phyloP scores from a whole-genome alignment of 768 basidiomycete species.

The Pleurotus platypus region DNA sequence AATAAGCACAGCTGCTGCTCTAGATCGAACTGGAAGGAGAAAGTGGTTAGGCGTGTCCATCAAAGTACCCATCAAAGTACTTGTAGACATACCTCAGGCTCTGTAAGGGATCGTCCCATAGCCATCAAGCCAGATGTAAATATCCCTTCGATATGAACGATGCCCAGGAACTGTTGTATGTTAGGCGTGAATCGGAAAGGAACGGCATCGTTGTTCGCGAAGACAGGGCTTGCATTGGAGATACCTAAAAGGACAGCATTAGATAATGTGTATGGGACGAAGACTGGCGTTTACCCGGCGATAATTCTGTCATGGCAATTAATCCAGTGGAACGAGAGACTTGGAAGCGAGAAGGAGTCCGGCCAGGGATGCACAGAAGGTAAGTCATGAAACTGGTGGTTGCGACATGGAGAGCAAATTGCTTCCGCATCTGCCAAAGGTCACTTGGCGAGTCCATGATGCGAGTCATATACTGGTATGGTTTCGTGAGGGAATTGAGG shows the following conservation, averaged over 20 bases:
- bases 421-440: slow-evolving; percentile 96
- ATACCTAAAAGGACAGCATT: slow-evolving; percentile 27
- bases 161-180: slow-evolving; percentile 89
- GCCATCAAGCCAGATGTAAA: slow-evolving; percentile 86
- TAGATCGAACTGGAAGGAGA: slow-evolving; percentile 67
- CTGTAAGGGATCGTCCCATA: slow-evolving; percentile 85
- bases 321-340: slow-evolving; percentile 86
- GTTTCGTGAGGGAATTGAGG: not conserved
- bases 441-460: slow-evolving; percentile 82
- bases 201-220: slow-evolving; percentile 80
- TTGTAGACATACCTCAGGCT: slow-evolving; percentile 69
- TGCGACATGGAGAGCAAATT: slow-evolving; percentile 89
- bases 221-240: slow-evolving; percentile 48
- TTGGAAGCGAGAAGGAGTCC: slow-evolving; percentile 82
- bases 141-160: slow-evolving; percentile 85
- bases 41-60: not conserved
- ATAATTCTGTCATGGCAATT: slow-evolving; percentile 89
- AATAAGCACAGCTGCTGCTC: slow-evolving; percentile 91
- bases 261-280: not conserved
- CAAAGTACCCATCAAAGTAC: slow-evolving; percentile 10
- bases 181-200: slow-evolving; percentile 98
- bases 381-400: slow-evolving; percentile 91
- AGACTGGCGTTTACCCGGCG: slow-evolving; percentile 57
- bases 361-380: slow-evolving; percentile 77
- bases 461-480: slow-evolving; percentile 78